Base-by-base conservation (phyloP, 805 yeast species). In the Saturnispora besseyi region DNA sequence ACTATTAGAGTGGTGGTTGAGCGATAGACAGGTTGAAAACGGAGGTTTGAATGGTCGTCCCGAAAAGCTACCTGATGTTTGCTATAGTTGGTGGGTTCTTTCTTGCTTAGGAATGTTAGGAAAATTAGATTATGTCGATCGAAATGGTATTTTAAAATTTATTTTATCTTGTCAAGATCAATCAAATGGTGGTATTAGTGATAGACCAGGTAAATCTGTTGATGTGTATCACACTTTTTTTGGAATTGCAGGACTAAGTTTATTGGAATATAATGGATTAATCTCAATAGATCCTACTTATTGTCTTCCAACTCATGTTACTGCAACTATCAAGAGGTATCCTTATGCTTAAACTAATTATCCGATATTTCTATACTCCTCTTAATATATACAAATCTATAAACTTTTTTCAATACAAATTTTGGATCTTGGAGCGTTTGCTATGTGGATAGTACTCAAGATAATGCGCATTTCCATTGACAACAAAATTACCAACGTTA, bases 11-110 rank as follows among this genome's bases (percentile, higher is more conserved):
- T 79, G 85, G 78, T 93, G 99, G 98, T 71, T 93, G 18, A 76
- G 91, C 59, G 98, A 93, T 62, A 71, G 99, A 51, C 99, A 93
- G 65, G 76, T 87, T 8, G 74, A 77, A 5, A 75, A 75, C 29
- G 99, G 99, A 5, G 99, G 99, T 0, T 72, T 93, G 49, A 93
- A 93, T 62, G 99, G 99, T 0, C 76, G 99, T 46, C 96, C 98
- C 0, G 96, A 93, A 52, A 93, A 93, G 63, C 68, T 88, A 18
- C 96, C 98, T 0, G 99, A 93, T 65, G 96, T 87, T n/a, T 93
- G 99, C 63, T 93, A 93, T 63, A 82, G 93, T 58, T 93, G 97
- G 96, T 93, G 99, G 99, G 95, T 89, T 9, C 64, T 89, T 22
- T 83, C 95, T 2, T 76, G 88, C 2, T 66, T 90, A 51, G 75